phyloP scores from a whole-genome alignment of 2,329 filamentous ascomycete species.

The Cytospora piceicola region DNA sequence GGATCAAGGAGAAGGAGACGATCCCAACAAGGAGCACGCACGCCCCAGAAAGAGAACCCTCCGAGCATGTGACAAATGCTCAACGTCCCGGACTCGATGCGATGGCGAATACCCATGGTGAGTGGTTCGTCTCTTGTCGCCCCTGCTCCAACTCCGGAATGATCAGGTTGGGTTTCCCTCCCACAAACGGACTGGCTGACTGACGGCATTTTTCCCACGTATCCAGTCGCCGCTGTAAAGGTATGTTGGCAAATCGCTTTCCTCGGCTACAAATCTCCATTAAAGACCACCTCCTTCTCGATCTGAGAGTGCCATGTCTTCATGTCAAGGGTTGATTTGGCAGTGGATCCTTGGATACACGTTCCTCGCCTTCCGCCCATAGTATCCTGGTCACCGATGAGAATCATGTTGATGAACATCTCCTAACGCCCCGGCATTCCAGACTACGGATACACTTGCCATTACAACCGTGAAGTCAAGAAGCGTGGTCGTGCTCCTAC shows the following conservation, averaged over 20 bases:
- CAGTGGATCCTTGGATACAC: not conserved
- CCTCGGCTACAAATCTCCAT: not conserved
- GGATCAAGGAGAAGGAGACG: conserved; percentile 15
- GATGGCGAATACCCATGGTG: conserved; percentile 48
- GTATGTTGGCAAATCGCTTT: conserved; percentile 33
- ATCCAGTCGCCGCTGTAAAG: conserved; percentile 43
- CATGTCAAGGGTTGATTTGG: conserved; percentile 1
- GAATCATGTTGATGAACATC: conserved; percentile 3
- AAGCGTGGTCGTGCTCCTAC: conserved; percentile 43
- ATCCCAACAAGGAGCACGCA: conserved; percentile 40
- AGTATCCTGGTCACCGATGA: not conserved
- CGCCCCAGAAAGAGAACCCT: conserved; percentile 35
- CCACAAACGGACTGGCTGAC: not conserved
- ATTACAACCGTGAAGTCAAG: conserved; percentile 44
- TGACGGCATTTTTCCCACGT: conserved; percentile 23
- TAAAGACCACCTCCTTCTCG: not conserved
- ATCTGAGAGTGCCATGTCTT: not conserved
- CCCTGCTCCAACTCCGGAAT: too few species aligned
- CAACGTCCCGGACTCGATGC: conserved; percentile 46
- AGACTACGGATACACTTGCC: conserved; percentile 46
- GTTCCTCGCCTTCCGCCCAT: not conserved
- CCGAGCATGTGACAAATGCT: conserved; percentile 45
- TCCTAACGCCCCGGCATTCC: not conserved
- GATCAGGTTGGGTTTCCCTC: conserved; percentile 1
- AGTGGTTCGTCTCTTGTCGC: conserved; percentile 31